A percentile compares a stretch with the other conserved stretches of the same genome.
These are phyloP conservation scores for Curvularia lunata DNA, from an alignment of 2,329 filamentous ascomycete species.

Conservation along the genomic window DNA sequence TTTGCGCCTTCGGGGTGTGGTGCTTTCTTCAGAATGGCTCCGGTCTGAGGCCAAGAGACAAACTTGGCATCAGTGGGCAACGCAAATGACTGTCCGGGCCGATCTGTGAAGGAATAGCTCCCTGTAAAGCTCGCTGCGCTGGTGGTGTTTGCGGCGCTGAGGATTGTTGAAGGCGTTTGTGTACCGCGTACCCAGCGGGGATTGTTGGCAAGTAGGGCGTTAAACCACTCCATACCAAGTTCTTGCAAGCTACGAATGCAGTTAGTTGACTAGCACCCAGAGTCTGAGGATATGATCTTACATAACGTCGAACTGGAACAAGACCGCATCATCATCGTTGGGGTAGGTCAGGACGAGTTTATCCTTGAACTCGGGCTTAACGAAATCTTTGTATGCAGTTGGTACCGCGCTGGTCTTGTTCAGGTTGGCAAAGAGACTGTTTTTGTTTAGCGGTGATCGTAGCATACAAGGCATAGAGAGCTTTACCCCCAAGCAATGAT, in stretches of 20 bases:
- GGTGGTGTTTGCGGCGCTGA: constrained; percentile 34
- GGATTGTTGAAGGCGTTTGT: constrained; percentile 51
- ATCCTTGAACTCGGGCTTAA: constrained; percentile 58
- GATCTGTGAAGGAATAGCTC: neutral
- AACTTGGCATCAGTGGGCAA: constrained; percentile 50
- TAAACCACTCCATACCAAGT: constrained; percentile 57
- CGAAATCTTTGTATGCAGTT: constrained; percentile 53
- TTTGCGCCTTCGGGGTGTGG: constrained; percentile 60
- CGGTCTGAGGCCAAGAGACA: constrained; percentile 58
- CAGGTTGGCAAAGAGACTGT: constrained; percentile 48
- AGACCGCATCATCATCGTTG: constrained; percentile 64
- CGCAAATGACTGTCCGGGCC: neutral
- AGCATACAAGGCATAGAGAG: no score
- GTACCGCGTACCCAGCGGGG: constrained; percentile 62
- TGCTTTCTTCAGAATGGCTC: constrained; percentile 57
- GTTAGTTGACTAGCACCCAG: neutral
- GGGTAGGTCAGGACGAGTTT: constrained; percentile 57
- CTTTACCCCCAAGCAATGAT: constrained; percentile 39
- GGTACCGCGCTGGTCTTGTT: constrained; percentile 43
- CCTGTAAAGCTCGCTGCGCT: constrained; percentile 30
- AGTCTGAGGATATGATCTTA: constrained; percentile 10
- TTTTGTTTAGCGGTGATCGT: neutral
- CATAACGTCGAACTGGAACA: constrained; percentile 59
- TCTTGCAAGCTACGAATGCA: constrained; percentile 32
- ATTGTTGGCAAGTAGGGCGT: constrained; percentile 57